A percentile compares a stretch with the other conserved stretches of the same genome.
phyloP scores from a whole-genome alignment of 257 asterid species.

The Gardenia jasminoides region DNA sequence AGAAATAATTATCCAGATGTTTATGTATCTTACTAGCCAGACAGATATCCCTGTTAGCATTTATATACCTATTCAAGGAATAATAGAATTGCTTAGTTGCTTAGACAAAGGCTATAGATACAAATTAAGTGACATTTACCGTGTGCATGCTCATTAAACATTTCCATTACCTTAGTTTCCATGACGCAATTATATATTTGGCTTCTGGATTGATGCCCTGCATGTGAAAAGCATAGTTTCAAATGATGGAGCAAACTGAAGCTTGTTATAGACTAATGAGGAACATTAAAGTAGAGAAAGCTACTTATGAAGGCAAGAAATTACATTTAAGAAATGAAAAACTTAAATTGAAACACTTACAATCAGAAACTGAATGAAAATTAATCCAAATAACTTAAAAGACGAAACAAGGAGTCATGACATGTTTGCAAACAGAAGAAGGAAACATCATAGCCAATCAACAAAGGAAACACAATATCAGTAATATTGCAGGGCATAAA shows the following conservation, averaged over 20 bases:
- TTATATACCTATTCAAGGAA: neutral
- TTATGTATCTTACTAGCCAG: neutral
- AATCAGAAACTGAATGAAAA: neutral
- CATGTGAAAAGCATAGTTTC: constrained; percentile 20
- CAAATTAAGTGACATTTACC: neutral
- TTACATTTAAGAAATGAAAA: neutral
- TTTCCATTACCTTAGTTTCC: constrained; percentile 65
- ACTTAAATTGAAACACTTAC: no score
- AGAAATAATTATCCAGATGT: neutral
- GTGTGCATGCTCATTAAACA: neutral
- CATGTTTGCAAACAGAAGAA: neutral
- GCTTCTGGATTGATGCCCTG: constrained; percentile 44
- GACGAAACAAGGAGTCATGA: neutral
- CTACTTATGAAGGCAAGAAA: no score
- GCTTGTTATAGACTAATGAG: neutral
- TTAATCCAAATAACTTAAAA: neutral
- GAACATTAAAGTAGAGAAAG: neutral
- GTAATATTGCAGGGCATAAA: neutral
- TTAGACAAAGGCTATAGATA: neutral
- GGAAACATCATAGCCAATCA: neutral
- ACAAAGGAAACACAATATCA: neutral
- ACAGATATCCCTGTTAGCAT: neutral
- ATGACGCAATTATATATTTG: constrained; percentile 52
- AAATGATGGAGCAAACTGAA: neutral
- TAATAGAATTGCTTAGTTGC: neutral